These are phyloP conservation scores for Trametes sp. DNA, from an alignment of 1,284 basidiomycete species.

Conservation along the genomic window DNA sequence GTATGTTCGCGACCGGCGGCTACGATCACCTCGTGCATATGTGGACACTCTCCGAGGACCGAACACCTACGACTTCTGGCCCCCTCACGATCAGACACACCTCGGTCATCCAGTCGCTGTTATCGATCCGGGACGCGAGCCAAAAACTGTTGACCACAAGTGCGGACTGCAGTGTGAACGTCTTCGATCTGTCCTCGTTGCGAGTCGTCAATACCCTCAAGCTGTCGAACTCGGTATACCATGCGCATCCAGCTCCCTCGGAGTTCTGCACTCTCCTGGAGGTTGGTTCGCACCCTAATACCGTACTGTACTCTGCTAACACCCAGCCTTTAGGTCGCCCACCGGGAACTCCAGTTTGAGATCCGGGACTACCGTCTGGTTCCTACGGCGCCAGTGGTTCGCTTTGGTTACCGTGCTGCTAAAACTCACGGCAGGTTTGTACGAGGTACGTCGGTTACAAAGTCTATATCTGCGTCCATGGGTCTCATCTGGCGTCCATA, in stretches of 20 bases:
- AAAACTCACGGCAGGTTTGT: constrained; percentile 52
- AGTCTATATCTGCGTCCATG: too few relatives aligned
- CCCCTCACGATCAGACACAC: constrained; percentile 52
- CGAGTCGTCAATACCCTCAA: constrained; percentile 49
- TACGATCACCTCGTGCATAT: constrained; percentile 57
- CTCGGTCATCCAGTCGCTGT: constrained; percentile 52
- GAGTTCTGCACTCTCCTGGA: constrained; percentile 54
- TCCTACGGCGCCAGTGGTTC: constrained; percentile 44
- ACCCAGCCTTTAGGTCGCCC: constrained; percentile 47
- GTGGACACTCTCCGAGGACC: constrained; percentile 48
- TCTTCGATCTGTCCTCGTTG: constrained; percentile 58
- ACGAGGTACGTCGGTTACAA: constrained; percentile 47
- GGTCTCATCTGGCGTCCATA: constrained; percentile 19
- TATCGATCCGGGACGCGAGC: constrained; percentile 52
- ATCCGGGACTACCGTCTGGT: constrained; percentile 53
- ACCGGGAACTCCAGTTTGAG: constrained; percentile 61
- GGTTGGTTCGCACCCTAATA: constrained; percentile 37
- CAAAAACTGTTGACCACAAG: constrained; percentile 56
- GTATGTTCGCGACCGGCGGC: constrained; percentile 57
- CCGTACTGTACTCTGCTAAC: background rate
- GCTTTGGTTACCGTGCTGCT: constrained; percentile 52
- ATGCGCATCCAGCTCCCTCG: constrained; percentile 48
- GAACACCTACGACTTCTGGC: constrained; percentile 41
- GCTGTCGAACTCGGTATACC: constrained; percentile 53
- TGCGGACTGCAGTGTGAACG: constrained; percentile 52